A percentile compares a stretch with the other conserved stretches of the same genome.
Conservation (phyloP, 108 stramenopile species). For the Epithemia pelagica region DNA sequence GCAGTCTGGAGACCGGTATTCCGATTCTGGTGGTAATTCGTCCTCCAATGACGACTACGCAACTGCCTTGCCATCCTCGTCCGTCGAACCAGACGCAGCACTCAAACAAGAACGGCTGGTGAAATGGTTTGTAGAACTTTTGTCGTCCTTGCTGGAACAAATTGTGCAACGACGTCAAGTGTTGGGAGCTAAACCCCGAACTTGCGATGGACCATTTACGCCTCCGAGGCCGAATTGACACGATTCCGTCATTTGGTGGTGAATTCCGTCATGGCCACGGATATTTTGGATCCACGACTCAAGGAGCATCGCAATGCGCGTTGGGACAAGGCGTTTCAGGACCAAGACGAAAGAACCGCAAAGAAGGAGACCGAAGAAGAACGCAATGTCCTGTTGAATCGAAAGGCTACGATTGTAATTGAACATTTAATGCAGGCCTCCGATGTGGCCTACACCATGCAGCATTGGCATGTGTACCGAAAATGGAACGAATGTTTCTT, state of each 20-base stretch:
- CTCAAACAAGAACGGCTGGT: background rate
- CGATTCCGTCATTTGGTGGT: conserved; percentile 48
- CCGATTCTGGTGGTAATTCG: too few species aligned
- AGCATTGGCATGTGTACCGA: conserved; percentile 38
- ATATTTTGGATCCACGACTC: conserved; percentile 41
- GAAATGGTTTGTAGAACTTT: background rate
- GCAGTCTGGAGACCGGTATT: too few species aligned
- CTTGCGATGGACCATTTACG: conserved; percentile 22
- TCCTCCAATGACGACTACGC: too few species aligned
- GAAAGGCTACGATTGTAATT: conserved; percentile 5
- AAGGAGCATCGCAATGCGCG: conserved; percentile 26
- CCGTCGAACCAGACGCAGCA: background rate
- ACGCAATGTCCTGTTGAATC: too few species aligned
- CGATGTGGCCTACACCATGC: conserved; percentile 31
- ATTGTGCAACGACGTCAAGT: background rate
- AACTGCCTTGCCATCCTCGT: too few species aligned
- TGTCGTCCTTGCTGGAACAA: background rate
- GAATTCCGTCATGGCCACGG: conserved; percentile 44
- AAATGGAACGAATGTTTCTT: conserved; percentile 46
- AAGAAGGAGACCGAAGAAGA: background rate
- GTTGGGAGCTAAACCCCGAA: background rate
- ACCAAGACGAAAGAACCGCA: background rate
- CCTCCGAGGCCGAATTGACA: conserved; percentile 19
- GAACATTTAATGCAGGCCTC: background rate
- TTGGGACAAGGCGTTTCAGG: conserved; percentile 44